Conservation (phyloP, 257 asterid species). For the Primulina huaijiensis region DNA sequence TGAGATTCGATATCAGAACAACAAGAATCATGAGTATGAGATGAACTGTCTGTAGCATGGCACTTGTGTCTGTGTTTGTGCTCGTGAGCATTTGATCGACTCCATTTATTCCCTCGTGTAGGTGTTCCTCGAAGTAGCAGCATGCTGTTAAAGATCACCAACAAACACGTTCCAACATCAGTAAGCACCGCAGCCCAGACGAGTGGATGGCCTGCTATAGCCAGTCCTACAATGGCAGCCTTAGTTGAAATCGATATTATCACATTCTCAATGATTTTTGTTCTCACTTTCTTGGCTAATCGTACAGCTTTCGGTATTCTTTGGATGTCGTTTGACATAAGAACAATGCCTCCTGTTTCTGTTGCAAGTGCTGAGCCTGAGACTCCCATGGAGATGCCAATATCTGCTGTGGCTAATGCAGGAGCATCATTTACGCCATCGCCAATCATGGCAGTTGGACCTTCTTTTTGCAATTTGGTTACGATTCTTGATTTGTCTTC, state of each 20-base stretch:
- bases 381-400: constrained; percentile 90
- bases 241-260: constrained; percentile 48
- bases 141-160: constrained; percentile 88
- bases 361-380: constrained; percentile 83
- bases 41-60: background rate
- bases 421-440: constrained; percentile 90
- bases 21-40: constrained; percentile 22
- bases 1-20: constrained; percentile 30
- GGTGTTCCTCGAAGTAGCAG: constrained; percentile 40
- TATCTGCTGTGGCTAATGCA: constrained; percentile 72
- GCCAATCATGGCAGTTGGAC: constrained; percentile 76
- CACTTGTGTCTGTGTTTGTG: constrained; percentile 18
- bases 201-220: constrained; percentile 77
- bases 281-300: constrained; percentile 47
- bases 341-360: constrained; percentile 66
- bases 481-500: constrained; percentile 60
- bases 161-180: constrained; percentile 76
- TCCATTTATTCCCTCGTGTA: constrained; percentile 9
- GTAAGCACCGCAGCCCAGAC: constrained; percentile 89
- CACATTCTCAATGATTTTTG: constrained; percentile 67
- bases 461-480: constrained; percentile 54
- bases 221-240: constrained; percentile 58
- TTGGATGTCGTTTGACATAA: constrained; percentile 77
- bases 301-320: constrained; percentile 51
- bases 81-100: constrained; percentile 13